phyloP scores from a whole-genome alignment of 169 alveolate genomes.

The Cyclospora cayetanensis region DNA sequence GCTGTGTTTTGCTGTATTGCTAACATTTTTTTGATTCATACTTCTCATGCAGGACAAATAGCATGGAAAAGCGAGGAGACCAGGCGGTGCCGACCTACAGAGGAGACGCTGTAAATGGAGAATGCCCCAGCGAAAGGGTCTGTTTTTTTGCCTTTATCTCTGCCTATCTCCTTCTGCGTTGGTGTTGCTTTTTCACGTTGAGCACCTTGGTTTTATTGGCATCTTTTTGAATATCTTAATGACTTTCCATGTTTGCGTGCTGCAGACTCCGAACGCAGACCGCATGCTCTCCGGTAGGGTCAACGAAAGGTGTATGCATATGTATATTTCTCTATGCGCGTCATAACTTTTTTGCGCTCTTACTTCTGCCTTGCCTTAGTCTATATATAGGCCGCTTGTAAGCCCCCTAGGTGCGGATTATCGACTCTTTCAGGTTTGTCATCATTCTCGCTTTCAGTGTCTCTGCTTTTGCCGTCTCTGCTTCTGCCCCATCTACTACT shows the following conservation, averaged over 20 bases:
- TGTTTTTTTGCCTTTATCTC: not conserved
- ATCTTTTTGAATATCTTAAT: not conserved
- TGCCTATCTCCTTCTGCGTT: not conserved
- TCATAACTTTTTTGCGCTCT: too few relatives aligned
- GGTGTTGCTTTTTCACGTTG: not conserved
- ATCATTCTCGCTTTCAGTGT: not conserved
- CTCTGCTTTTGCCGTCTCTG: not conserved
- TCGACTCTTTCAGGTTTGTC: not conserved
- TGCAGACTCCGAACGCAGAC: not conserved
- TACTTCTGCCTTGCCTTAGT: not conserved
- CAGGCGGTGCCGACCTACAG: constrained; percentile 72
- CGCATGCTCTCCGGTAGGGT: constrained; percentile 17
- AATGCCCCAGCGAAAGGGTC: constrained; percentile 65
- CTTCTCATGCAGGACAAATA: constrained; percentile 2
- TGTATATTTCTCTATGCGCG: too few relatives aligned
- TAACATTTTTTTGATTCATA: not conserved
- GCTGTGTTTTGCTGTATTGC: not conserved
- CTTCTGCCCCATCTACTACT: not conserved
- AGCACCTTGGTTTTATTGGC: not conserved
- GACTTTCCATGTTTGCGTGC: not conserved
- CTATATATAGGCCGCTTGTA: not conserved
- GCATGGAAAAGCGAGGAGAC: constrained; percentile 70
- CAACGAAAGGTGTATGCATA: too few relatives aligned
- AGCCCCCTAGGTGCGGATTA: not conserved
- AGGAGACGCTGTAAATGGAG: constrained; percentile 81